Base-by-base conservation (phyloP, 306 rosid genomes). In the Sechiopsis laciniata region DNA sequence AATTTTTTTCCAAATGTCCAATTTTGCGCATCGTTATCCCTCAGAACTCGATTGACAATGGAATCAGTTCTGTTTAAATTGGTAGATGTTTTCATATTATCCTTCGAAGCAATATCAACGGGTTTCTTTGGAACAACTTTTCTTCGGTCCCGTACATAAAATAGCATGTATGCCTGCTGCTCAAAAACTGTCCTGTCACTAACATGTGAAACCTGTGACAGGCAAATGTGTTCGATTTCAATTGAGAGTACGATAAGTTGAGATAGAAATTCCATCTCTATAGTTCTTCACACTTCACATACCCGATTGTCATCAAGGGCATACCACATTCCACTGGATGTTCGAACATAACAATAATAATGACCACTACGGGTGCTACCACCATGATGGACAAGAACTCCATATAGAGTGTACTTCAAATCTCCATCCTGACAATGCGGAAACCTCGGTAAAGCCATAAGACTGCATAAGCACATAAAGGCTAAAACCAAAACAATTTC, bases 131-230 rank as follows among this genome's bases (percentile, higher is more conserved):
- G 79, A 79, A 81, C 77, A 71, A 75, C 52, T 76, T 59, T 86
- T 82, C 81, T 88, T 82, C 86, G 87, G 80, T 94, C 90, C n/a
- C 99, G 96, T 54, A 89, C 97, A 88, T 94, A 94, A 79, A 94
- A 94, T 79, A 94, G 76, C 99, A 94, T 94, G 87, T 94, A 94
- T 50, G 99, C 99, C 84, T 88, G 90, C 82, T 94, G 99, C 66
- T 87, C 86, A 42, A 89, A 82, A 78, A 94, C 99, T 71, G 75
- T 86, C 66, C 81, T 82, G 77, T 94, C 99, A 74, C 94, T 82
- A 55, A 88, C 95, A 77, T 76, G 87, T 57, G 77, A 67, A 61
- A 94, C 99, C 99, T 94, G 92, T 80, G 32, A 58, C 75, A 80
- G n/a, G 46, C 0, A 46, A 68, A 69, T 69, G 26, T 26, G 40